phyloP scores from a whole-genome alignment of 352 stramenopile species.

The Globisporangium orthogonon region DNA sequence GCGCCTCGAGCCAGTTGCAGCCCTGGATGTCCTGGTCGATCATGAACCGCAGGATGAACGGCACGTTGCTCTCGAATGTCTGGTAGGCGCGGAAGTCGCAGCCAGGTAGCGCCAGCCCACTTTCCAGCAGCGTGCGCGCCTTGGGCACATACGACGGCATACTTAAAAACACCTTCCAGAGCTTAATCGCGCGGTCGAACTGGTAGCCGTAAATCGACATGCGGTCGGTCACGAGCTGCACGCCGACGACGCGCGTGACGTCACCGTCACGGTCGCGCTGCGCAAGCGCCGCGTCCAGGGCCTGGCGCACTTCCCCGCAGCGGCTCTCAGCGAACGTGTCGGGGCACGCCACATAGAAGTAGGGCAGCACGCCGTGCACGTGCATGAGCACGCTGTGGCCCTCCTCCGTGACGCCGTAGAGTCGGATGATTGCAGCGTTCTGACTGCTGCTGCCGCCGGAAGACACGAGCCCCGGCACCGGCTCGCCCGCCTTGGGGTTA shows the following conservation, averaged over 20 bases:
- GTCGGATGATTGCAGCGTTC: slow-evolving; percentile 87
- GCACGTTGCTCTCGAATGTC: slow-evolving; percentile 99
- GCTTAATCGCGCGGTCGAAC: slow-evolving; percentile 58
- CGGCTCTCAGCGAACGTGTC: slow-evolving; percentile 56
- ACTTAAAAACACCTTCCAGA: slow-evolving; percentile 91
- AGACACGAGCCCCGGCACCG: slow-evolving; percentile 75
- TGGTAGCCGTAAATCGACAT: slow-evolving; percentile 88
- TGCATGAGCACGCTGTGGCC: slow-evolving; percentile 96
- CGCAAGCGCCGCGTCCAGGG: slow-evolving; percentile 46
- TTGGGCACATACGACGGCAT: slow-evolving; percentile 95
- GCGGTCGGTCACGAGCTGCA: slow-evolving; percentile 70
- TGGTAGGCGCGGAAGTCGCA: slow-evolving; percentile 70
- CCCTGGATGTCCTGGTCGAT: slow-evolving; percentile 97
- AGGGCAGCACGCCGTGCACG: slow-evolving; percentile 97
- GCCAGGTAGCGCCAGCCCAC: slow-evolving; percentile 65
- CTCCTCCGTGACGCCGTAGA: slow-evolving; percentile 94
- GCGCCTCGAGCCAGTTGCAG: slow-evolving; percentile 96
- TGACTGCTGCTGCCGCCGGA: slow-evolving; percentile 80
- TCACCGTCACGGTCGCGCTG: slow-evolving; percentile 57
- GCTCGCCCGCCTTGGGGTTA: slow-evolving; percentile 82
- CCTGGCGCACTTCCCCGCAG: slow-evolving; percentile 62
- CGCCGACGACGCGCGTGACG: slow-evolving; percentile 44
- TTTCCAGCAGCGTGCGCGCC: slow-evolving; percentile 87
- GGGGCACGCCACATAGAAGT: slow-evolving; percentile 93
- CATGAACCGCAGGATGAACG: slow-evolving; percentile 99